Evolutionary conservation across 2,329 filamentous ascomycete species (phyloP), one percentile per base, ranked within the genome.

Genomic region (Oidium heveae): DNA sequence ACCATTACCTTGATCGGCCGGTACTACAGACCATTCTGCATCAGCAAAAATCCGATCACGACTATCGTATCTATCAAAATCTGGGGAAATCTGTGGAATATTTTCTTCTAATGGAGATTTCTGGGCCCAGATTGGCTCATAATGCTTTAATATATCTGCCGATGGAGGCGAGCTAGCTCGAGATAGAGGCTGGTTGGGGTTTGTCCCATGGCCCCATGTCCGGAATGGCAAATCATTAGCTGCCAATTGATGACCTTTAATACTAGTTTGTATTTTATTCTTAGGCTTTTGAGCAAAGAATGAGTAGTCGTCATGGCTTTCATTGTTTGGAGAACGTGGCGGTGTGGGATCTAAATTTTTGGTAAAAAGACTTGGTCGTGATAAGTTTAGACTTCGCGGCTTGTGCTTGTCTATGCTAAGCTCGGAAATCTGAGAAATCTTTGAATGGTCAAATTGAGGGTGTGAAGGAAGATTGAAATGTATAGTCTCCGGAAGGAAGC

Each of bases 401-500:
- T 68, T 66, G 56, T 49, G 51, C 43, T 68, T 69, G 56, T 68
- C 61, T 61, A 61, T 55, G 54, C 54, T 12, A 18, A n/a, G 20
- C 18, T 15, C 15, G 12, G 39, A 28, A 28, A 28, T 28, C 12
- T 13, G 16, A 39, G 36, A 39, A 39, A 39, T n/a, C 32, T 41
- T 56, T 1, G 57, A 56, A 56, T 58, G 60, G 44, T 56, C 55
- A 41, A 56, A 58, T 34, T 67, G 68, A 53, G 71, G 70, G 34
- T 72, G 73, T 56, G 57, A 62, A 12, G 77, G 76, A 55, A 84
- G 73, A 61, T 81, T 80, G 67, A 96, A 96, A 67, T 94, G 81
- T 63, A 94, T 74, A 43, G 89, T 96, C 67, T 94, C 88, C 36
- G 89, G 89, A 37, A 95, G 76, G 66, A 94, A 94, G 56, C 88